Conservation (phyloP, 805 yeast species). For the Ogataea populi-albae region DNA sequence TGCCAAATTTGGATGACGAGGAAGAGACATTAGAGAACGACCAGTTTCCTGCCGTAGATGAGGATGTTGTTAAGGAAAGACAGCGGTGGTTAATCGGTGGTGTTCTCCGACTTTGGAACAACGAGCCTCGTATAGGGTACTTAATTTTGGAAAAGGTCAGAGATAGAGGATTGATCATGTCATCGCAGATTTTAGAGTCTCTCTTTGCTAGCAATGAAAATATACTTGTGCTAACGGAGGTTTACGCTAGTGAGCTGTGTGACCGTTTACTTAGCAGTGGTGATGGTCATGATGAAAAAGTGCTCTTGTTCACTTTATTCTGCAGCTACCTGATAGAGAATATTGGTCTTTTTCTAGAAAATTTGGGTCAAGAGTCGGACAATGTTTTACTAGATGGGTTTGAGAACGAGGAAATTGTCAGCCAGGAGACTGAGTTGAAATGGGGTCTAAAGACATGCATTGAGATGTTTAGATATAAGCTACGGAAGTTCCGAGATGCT, state of each 20-base stretch:
- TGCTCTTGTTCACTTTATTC: constrained; percentile 21
- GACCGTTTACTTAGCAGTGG: constrained; percentile 26
- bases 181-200: constrained; percentile 41
- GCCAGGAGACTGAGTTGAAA: constrained; percentile 31
- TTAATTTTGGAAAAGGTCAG: constrained; percentile 54
- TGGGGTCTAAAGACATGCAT: constrained; percentile 39
- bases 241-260: constrained; percentile 42
- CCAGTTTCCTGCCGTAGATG: constrained; percentile 23
- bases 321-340: constrained; percentile 14
- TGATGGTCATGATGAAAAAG: constrained; percentile 13
- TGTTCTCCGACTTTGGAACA: constrained; percentile 62
- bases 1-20: constrained; percentile 14
- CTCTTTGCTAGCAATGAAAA: constrained; percentile 35
- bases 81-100: constrained; percentile 50
- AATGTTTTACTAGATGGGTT: constrained; percentile 7
- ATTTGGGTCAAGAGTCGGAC: constrained; percentile 13
- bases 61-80: constrained; percentile 29
- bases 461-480: constrained; percentile 12
- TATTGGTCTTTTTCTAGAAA: constrained; percentile 14
- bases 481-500: constrained; percentile 7
- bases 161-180: constrained; percentile 41
- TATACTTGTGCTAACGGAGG: constrained; percentile 40
- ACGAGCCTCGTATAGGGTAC: constrained; percentile 62
- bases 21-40: constrained; percentile 18
- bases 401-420: constrained; percentile 14